Evolutionary conservation across 352 stramenopile species (phyloP), one percentile per base, ranked within the genome.

Genomic region (Globisporangium paddicum): DNA sequence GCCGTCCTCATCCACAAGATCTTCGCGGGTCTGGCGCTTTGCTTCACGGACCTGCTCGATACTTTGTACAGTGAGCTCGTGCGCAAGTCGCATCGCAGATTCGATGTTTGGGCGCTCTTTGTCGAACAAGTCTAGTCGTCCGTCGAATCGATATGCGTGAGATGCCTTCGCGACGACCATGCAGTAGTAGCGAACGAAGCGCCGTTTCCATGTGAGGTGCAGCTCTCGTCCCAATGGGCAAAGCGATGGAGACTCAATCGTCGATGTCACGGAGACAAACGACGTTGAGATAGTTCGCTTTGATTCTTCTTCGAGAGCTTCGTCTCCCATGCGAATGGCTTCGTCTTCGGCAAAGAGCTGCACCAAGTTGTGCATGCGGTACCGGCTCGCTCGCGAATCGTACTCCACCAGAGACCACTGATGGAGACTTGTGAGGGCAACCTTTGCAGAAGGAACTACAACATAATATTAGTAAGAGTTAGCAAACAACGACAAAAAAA

Each of bases 171-270:
- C 79, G 7, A 93, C 75, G 45, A 90, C 77, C 66, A 88, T 79
- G 60, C 82, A 93, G 48, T 91, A 93, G 59, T 90, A 82, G n/a
- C 84, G 79, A n/a, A 93, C 84, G 68, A 93, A 93, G 23, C 84
- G 81, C 6, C 81, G 73, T 44, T 88, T 88, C 84, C 84, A 93
- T 1, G 84, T 85, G 19, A 90, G 67, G 23, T 88, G 67, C 25
- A 93, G 60, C 41, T 89, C 81, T 49, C 77, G 76, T 23, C 81
- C 77, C 13, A 88, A 68, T 3, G 69, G 55, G 26, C 79, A 76
- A 16, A 48, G 68, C 9, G 56, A 63, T 13, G 69, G 58, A 23
- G 71, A 71, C 49, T 58, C 65, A 14, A 64, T 54, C 10, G 65
- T 21, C 7, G 53, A 34, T 11, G 64, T 51, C 14, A 54, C 65